Percentiles rank a stretch among this genome's conserved stretches.
These are phyloP conservation scores for Globisporangium cylindrosporum DNA, from an alignment of 352 stramenopile genomes.

Conservation along the genomic window DNA sequence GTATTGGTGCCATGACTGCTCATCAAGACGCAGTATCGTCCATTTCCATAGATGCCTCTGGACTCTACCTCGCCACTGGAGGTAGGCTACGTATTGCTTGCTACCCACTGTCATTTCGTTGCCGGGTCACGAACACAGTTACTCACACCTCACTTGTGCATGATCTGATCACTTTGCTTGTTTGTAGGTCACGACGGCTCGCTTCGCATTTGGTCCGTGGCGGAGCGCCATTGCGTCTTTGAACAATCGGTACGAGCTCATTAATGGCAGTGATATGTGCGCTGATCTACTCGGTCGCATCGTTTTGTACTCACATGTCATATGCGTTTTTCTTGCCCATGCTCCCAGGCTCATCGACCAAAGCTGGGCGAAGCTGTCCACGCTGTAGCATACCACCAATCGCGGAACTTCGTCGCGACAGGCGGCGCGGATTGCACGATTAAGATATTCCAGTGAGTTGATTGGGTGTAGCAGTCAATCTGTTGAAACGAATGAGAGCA, in stretches of 20 bases:
- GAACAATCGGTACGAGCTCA: constrained; percentile 63
- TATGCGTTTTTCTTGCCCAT: constrained; percentile 1
- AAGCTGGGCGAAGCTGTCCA: constrained; percentile 83
- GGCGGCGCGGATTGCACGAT: constrained; percentile 79
- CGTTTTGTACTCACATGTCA: not conserved
- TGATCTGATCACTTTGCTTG: not conserved
- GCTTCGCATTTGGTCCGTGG: constrained; percentile 78
- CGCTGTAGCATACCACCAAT: constrained; percentile 71
- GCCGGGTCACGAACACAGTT: not conserved
- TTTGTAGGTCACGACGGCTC: constrained; percentile 75
- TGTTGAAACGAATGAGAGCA: not conserved
- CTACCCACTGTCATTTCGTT: not conserved
- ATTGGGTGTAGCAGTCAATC: not conserved
- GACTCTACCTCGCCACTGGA: constrained; percentile 72
- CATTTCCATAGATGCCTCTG: constrained; percentile 73
- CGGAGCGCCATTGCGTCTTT: constrained; percentile 83
- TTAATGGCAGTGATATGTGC: not conserved
- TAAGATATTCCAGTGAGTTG: constrained; percentile 84
- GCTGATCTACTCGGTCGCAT: not conserved
- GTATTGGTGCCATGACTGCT: constrained; percentile 67
- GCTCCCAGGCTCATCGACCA: constrained; percentile 56
- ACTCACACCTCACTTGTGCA: not conserved
- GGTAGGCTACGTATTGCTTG: constrained; percentile 26
- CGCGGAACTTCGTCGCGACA: constrained; percentile 79
- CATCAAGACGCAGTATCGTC: constrained; percentile 83